Percentiles rank a stretch among this genome's conserved stretches.
Conservation (phyloP, 1,139 yeast species). For the Zygotorulaspora mrakii region DNA sequence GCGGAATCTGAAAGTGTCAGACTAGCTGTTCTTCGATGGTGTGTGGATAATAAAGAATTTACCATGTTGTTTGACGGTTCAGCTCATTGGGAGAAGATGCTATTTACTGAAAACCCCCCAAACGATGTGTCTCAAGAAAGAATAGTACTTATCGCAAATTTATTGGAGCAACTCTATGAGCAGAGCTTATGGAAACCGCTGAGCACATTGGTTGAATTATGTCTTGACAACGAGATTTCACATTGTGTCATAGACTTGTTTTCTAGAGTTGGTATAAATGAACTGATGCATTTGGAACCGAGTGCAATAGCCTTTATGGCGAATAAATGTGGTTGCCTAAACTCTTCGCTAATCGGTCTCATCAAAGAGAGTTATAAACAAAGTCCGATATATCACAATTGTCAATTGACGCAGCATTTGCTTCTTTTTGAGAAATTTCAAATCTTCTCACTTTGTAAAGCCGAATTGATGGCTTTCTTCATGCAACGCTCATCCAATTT, state of each 20-base stretch:
- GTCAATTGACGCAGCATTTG: constrained; percentile 11
- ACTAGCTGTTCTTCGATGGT: constrained; percentile 10
- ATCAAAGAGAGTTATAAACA: constrained; percentile 9
- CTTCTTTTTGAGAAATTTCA: constrained; percentile 11
- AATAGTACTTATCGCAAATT: constrained; percentile 2
- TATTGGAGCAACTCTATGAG: constrained; percentile 5
- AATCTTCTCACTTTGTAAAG: constrained; percentile 11
- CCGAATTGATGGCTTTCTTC: constrained; percentile 17
- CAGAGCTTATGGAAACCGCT: constrained; percentile 9
- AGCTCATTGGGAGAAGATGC: constrained; percentile 1
- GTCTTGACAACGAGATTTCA: constrained; percentile 5
- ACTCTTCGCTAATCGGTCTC: constrained; percentile 9
- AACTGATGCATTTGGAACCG: constrained; percentile 10
- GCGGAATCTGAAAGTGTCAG: constrained; percentile 5
- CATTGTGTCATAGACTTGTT: constrained; percentile 3
- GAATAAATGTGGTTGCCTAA: constrained; percentile 12
- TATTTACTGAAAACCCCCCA: constrained; percentile 2
- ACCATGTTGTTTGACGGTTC: constrained; percentile 5
- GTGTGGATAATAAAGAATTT: constrained; percentile 7
- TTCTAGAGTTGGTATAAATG: neutral
- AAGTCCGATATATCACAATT: constrained; percentile 1
- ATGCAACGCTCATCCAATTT: constrained; percentile 8
- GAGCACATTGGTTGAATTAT: constrained; percentile 8
- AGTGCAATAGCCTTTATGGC: constrained; percentile 13
- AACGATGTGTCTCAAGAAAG: neutral